phyloP scores from a whole-genome alignment of 768 basidiomycete genomes.

The Hericium rajendrae region DNA sequence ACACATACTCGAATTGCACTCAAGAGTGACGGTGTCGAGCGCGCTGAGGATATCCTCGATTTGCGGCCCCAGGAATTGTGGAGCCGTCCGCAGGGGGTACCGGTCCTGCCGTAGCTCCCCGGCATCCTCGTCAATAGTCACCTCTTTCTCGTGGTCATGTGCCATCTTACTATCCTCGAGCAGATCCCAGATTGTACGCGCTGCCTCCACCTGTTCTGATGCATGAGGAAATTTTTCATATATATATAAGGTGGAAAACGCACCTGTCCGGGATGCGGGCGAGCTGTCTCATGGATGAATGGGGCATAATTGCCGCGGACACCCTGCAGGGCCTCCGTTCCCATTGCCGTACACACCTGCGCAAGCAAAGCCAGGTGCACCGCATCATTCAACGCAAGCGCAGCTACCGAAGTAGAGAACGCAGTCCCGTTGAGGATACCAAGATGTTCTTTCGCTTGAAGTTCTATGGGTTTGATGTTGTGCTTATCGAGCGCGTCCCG shows the following conservation, averaged over 20 bases:
- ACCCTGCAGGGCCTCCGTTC: conserved; percentile 73
- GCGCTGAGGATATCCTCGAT: conserved; percentile 69
- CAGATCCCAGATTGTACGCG: conserved; percentile 57
- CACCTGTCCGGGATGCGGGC: conserved; percentile 80
- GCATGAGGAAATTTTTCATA: not conserved
- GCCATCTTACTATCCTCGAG: conserved; percentile 64
- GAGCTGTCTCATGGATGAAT: conserved; percentile 66
- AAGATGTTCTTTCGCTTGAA: conserved; percentile 70
- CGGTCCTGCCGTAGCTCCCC: conserved; percentile 76
- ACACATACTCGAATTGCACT: conserved; percentile 73
- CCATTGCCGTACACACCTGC: conserved; percentile 74
- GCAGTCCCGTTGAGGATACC: conserved; percentile 82
- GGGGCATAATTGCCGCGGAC: conserved; percentile 63
- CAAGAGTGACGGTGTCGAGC: conserved; percentile 52
- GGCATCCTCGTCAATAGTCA: conserved; percentile 60
- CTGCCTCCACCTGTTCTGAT: conserved; percentile 50
- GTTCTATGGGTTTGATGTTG: conserved; percentile 51
- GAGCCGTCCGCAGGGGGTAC: conserved; percentile 62
- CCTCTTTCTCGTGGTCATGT: conserved; percentile 55
- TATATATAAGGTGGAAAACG: conserved; percentile 7
- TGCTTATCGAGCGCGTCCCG: conserved; percentile 49
- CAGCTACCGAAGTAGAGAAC: conserved; percentile 71
- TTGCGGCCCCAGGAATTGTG: conserved; percentile 83
- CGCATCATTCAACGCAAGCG: conserved; percentile 65
- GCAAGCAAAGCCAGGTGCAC: conserved; percentile 56